Percentiles rank a stretch among this genome's conserved stretches.
phyloP scores from a whole-genome alignment of 2,329 filamentous ascomycete genomes.

The Colletotrichum musae region DNA sequence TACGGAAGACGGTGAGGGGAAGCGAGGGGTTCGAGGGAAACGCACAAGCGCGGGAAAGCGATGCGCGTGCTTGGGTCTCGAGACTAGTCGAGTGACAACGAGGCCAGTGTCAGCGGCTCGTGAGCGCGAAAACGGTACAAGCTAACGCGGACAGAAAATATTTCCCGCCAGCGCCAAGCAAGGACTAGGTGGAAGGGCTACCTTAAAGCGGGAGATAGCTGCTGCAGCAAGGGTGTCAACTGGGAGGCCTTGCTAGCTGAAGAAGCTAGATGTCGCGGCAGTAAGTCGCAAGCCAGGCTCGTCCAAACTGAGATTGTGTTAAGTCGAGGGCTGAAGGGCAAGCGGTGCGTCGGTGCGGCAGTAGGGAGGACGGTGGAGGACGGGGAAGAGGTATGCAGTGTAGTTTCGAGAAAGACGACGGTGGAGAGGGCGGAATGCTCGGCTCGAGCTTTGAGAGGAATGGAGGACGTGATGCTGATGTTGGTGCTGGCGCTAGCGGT shows the following conservation, averaged over 20 bases:
- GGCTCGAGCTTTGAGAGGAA: constrained; percentile 8
- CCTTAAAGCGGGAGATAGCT: constrained; percentile 28
- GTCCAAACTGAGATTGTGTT: constrained; percentile 26
- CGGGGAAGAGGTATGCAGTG: constrained; percentile 2
- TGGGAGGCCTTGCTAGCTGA: constrained; percentile 26
- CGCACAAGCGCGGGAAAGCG: constrained; percentile 12
- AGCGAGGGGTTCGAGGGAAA: constrained; percentile 19
- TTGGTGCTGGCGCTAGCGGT: constrained; percentile 2
- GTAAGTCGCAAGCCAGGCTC: constrained; percentile 16
- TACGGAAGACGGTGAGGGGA: constrained; percentile 7
- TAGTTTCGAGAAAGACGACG: constrained; percentile 5
- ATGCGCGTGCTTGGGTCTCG: constrained; percentile 35
- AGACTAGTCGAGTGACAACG: constrained; percentile 25
- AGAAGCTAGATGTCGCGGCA: constrained; percentile 6
- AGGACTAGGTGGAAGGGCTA: constrained; percentile 22
- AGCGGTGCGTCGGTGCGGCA: constrained; percentile 26
- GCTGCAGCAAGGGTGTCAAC: constrained; percentile 31
- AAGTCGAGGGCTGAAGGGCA: constrained; percentile 3
- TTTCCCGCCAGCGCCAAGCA: constrained; percentile 13
- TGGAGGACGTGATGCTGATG: constrained; percentile 7
- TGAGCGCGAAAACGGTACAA: constrained; percentile 20
- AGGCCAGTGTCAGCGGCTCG: constrained; percentile 29
- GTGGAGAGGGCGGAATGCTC: constrained; percentile 13
- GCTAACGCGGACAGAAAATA: constrained; percentile 3
- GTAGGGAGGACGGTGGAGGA: constrained; percentile 1